Percentiles rank a stretch among this genome's conserved stretches.
Evolutionary conservation across 305 asterid species (phyloP).

Genomic region (Fraxinus nigra): DNA sequence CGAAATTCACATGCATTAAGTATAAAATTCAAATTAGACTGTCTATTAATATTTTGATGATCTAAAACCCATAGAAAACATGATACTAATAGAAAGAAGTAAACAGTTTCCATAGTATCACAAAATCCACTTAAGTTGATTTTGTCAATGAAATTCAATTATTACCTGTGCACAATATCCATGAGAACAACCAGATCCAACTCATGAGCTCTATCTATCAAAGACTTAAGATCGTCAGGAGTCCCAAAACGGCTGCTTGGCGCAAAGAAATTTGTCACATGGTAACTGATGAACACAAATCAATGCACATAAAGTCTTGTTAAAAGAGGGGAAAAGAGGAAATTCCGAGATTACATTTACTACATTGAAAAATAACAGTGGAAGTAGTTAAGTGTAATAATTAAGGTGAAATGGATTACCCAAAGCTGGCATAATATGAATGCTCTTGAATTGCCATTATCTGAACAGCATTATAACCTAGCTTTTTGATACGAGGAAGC

Average conservation of each 20-base stretch:
- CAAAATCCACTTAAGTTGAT: not conserved
- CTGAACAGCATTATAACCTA: constrained; percentile 98
- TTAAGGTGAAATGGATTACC: constrained; percentile 45
- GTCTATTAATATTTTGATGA: constrained; percentile 4
- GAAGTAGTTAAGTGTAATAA: constrained; percentile 10
- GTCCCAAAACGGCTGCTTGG: constrained; percentile 99
- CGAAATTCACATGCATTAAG: constrained; percentile 2
- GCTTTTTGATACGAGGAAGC: constrained; percentile 94
- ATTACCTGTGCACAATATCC: constrained; percentile 99
- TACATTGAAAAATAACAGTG: not conserved
- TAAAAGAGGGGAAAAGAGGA: constrained; percentile 27
- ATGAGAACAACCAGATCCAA: constrained; percentile 91
- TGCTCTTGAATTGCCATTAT: constrained; percentile 99
- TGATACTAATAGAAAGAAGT: constrained; percentile 1
- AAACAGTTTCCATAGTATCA: constrained; percentile 14
- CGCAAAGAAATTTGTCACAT: constrained; percentile 97
- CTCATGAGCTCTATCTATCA: constrained; percentile 98
- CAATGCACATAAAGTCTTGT: constrained; percentile 22
- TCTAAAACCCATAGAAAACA: constrained; percentile 10
- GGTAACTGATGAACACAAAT: constrained; percentile 61
- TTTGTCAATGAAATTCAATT: constrained; percentile 12
- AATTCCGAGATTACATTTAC: not conserved
- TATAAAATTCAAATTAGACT: not conserved
- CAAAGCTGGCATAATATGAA: constrained; percentile 98
- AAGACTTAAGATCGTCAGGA: constrained; percentile 96